Conservation (phyloP, 2,329 filamentous ascomycete genomes). For the Fusarium sublunatum region DNA sequence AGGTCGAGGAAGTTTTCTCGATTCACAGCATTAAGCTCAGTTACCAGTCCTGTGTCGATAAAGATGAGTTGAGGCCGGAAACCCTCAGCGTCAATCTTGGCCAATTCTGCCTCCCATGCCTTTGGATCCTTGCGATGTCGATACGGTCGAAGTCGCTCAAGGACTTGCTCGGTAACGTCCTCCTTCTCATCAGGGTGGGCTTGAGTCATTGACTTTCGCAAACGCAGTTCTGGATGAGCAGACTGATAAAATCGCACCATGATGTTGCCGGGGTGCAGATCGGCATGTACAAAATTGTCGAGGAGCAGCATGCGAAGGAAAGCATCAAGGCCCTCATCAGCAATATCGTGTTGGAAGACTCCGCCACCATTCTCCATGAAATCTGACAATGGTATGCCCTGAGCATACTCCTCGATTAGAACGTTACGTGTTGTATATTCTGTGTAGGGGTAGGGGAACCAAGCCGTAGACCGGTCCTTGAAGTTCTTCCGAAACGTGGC, state of each 20-base stretch:
- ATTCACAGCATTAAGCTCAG: constrained; percentile 88
- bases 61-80: constrained; percentile 96
- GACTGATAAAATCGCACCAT: constrained; percentile 99
- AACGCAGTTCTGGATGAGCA: constrained; percentile 71
- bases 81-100: constrained; percentile 83
- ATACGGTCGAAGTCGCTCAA: constrained; percentile 81
- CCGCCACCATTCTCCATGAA: constrained; percentile 94
- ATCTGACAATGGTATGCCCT: constrained; percentile 89
- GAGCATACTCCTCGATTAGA: constrained; percentile 93
- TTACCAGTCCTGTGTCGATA: constrained; percentile 96
- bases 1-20: constrained; percentile 92
- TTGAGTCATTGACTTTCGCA: constrained; percentile 46
- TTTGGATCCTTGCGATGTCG: constrained; percentile 69
- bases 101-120: constrained; percentile 80
- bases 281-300: constrained; percentile 97
- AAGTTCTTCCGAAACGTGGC: constrained; percentile 91
- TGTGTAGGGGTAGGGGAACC: constrained; percentile 94
- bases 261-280: constrained; percentile 97
- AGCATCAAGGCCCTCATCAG: constrained; percentile 92
- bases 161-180: constrained; percentile 89
- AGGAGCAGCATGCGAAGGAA: constrained; percentile 97
- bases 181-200: constrained; percentile 61
- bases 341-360: constrained; percentile 92
- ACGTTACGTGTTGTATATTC: constrained; percentile 94
- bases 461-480: constrained; percentile 88